A percentile compares a stretch with the other conserved stretches of the same genome.
phyloP scores from a whole-genome alignment of 2,329 filamentous ascomycete species.

The Xylariaceae sp. region DNA sequence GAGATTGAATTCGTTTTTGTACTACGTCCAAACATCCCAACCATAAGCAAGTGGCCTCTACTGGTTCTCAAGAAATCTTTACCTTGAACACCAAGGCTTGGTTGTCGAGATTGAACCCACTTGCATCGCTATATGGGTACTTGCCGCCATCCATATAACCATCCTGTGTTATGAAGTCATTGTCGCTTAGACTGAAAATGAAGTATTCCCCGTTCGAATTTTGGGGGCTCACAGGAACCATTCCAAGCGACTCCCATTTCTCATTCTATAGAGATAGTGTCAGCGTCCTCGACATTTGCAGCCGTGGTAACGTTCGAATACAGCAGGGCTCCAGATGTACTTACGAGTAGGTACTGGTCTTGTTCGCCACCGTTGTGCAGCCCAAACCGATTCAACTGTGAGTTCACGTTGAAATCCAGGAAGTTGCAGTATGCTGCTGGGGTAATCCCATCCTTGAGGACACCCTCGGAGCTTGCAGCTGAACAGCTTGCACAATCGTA shows the following conservation, averaged over 20 bases:
- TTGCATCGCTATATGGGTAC: constrained; percentile 51
- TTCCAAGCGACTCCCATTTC: constrained; percentile 69
- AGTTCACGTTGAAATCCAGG: constrained; percentile 64
- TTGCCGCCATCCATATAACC: constrained; percentile 55
- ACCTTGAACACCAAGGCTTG: constrained; percentile 62
- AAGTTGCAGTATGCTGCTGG: constrained; percentile 61
- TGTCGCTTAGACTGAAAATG: constrained; percentile 64
- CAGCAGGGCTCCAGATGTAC: constrained; percentile 1
- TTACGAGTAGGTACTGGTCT: constrained; percentile 47
- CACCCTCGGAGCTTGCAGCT: constrained; percentile 37
- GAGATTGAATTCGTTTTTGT: too few relatives aligned
- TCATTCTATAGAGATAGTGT: constrained; percentile 47
- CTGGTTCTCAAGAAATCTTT: constrained; percentile 28
- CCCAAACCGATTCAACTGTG: constrained; percentile 60
- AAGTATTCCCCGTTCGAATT: constrained; percentile 55
- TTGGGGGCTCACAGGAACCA: constrained; percentile 53
- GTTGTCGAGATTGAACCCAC: constrained; percentile 54
- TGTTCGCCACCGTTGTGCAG: constrained; percentile 64
- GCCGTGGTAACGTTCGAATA: neutral
- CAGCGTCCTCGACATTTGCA: constrained; percentile 3
- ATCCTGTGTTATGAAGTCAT: constrained; percentile 72
- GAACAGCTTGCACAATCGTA: constrained; percentile 34
- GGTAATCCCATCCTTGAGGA: constrained; percentile 48
- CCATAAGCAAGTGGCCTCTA: too few relatives aligned
- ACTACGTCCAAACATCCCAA: too few relatives aligned